phyloP scores from a whole-genome alignment of 441 rosid species.

The Gossypium gossypioides region DNA sequence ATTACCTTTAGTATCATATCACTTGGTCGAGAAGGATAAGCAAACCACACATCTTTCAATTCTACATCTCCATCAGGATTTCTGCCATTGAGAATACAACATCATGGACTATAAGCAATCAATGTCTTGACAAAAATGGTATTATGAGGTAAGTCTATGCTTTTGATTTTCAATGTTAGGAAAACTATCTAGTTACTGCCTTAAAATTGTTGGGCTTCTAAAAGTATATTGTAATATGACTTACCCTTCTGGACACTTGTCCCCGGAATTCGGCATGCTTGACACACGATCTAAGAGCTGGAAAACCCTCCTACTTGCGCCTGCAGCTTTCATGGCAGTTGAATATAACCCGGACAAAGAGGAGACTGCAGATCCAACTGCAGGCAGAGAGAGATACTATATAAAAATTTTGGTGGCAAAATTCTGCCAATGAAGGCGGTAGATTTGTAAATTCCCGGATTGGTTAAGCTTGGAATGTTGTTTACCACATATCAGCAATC shows the following conservation, averaged over 20 bases:
- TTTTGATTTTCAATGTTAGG: neutral
- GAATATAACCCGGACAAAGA: slow-evolving; percentile 76
- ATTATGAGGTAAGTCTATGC: neutral
- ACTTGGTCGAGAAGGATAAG: slow-evolving; percentile 90
- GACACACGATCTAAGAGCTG: slow-evolving; percentile 85
- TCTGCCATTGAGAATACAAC: slow-evolving; percentile 26
- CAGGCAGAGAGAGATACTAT: slow-evolving; percentile 19
- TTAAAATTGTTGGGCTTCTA: neutral
- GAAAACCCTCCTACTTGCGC: slow-evolving; percentile 87
- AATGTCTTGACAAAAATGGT: neutral
- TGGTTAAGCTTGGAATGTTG: neutral
- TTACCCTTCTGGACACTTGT: slow-evolving; percentile 66
- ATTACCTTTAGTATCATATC: slow-evolving; percentile 85
- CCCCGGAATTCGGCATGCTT: slow-evolving; percentile 67
- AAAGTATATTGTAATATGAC: slow-evolving; percentile 14
- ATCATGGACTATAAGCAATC: neutral
- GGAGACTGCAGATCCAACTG: slow-evolving; percentile 83
- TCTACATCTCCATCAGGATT: slow-evolving; percentile 84
- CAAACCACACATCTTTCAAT: slow-evolving; percentile 82
- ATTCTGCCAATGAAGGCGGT: neutral
- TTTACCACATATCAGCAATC: neutral
- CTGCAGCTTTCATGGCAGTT: slow-evolving; percentile 91
- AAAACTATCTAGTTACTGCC: neutral
- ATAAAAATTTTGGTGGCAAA: neutral
- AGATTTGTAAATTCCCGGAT: neutral